phyloP scores from a whole-genome alignment of 169 alveolate species.

The Plasmodium vivax region DNA sequence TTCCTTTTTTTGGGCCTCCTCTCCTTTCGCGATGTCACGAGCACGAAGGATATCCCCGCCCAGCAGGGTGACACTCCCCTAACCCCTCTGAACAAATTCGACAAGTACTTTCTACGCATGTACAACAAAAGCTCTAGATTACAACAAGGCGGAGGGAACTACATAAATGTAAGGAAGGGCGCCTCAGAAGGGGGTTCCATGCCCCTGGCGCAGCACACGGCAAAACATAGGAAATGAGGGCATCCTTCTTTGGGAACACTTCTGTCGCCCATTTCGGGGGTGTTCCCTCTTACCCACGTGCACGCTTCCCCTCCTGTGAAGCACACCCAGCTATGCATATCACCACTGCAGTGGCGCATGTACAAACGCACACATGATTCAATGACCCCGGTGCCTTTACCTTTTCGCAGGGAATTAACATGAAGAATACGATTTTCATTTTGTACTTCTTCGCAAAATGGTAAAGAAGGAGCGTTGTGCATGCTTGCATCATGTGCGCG shows the following conservation, averaged over 20 bases:
- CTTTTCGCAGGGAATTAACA: slow-evolving; percentile 18
- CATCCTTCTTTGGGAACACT: background rate
- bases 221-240: background rate
- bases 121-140: slow-evolving; percentile 22
- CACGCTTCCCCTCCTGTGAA: background rate
- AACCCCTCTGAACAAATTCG: slow-evolving; percentile 52
- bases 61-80: slow-evolving; percentile 3
- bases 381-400: background rate
- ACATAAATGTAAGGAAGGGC: slow-evolving; percentile 29
- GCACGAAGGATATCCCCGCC: slow-evolving; percentile 3
- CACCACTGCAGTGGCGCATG: background rate
- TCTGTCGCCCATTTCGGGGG: background rate
- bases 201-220: background rate
- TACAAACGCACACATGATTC: background rate
- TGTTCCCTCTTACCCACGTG: background rate
- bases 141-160: slow-evolving; percentile 7
- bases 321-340: background rate
- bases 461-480: slow-evolving; percentile 7
- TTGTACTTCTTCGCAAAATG: slow-evolving; percentile 68
- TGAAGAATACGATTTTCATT: slow-evolving; percentile 21
- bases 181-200: background rate
- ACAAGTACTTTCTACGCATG: slow-evolving; percentile 48
- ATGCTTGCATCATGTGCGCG: background rate
- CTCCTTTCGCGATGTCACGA: background rate
- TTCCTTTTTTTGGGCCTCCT: slow-evolving; percentile 9